Conservation (phyloP, 495 filamentous ascomycete genomes). For the Hypoxylon crocopeplum region DNA sequence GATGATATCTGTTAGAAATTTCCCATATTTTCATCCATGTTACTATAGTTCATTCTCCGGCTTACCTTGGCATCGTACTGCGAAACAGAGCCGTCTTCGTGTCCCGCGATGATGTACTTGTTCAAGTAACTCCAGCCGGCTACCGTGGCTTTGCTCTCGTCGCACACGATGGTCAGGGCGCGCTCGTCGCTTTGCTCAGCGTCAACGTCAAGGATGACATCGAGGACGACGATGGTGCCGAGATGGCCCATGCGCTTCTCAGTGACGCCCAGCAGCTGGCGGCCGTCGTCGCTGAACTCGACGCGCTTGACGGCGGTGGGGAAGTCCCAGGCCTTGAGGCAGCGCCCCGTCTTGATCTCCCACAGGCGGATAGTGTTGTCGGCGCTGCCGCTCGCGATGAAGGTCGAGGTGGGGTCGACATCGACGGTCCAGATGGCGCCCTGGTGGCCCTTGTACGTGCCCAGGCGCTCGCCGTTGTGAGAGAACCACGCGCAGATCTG, state of each 20-base stretch:
- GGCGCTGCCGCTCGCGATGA: conserved; percentile 93
- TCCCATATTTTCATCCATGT: not conserved
- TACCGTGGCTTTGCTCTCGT: conserved; percentile 94
- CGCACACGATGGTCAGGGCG: conserved; percentile 81
- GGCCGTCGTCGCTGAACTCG: conserved; percentile 93
- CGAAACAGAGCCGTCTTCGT: conserved; percentile 92
- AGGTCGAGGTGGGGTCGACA: conserved; percentile 89
- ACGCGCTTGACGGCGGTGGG: conserved; percentile 93
- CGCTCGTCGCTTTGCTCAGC: conserved; percentile 86
- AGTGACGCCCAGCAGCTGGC: conserved; percentile 86
- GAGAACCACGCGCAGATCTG: conserved; percentile 94
- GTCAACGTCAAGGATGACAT: conserved; percentile 79
- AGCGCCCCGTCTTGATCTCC: conserved; percentile 92
- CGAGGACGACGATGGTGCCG: conserved; percentile 89
- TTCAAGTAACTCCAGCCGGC: conserved; percentile 92
- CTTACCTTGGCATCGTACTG: conserved; percentile 93
- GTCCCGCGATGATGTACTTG: conserved; percentile 95
- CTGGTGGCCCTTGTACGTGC: conserved; percentile 95
- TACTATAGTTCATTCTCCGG: not conserved
- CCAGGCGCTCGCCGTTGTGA: conserved; percentile 92
- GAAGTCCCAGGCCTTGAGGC: conserved; percentile 97
- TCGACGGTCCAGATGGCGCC: conserved; percentile 99
- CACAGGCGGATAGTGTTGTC: conserved; percentile 98
- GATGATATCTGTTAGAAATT: too few relatives aligned
- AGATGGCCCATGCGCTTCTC: conserved; percentile 97